Evolutionary conservation across 1,284 basidiomycete species (phyloP).

Genomic region (Ustilago sp.): DNA sequence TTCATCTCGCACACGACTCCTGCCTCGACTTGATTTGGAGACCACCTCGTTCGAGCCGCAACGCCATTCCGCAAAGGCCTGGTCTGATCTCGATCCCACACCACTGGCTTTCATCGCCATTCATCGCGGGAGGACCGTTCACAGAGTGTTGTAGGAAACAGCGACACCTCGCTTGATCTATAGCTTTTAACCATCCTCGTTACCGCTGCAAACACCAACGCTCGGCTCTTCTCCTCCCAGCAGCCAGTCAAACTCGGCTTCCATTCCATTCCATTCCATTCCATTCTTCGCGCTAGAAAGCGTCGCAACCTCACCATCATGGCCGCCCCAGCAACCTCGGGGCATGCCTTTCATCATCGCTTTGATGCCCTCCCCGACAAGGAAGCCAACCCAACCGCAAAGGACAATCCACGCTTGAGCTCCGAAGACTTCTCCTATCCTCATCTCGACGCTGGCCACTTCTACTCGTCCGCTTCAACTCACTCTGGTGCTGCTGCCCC

Average conservation of each 20-base stretch:
- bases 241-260: no score
- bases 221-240: background rate
- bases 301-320: conserved; percentile 14
- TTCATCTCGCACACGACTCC: background rate
- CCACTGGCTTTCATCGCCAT: background rate
- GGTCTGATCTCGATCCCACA: background rate
- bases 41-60: background rate
- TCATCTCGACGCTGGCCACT: conserved; percentile 44
- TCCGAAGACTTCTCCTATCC: conserved; percentile 39
- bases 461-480: conserved; percentile 37
- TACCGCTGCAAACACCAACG: background rate
- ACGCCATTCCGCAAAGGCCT: background rate
- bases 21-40: background rate
- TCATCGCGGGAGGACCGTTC: background rate
- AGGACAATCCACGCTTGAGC: conserved; percentile 6
- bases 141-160: background rate
- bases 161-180: background rate
- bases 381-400: background rate
- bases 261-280: background rate
- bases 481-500: conserved; percentile 11
- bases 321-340: conserved; percentile 38
- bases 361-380: conserved; percentile 32
- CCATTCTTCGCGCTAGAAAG: background rate
- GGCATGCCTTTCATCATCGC: conserved; percentile 45
- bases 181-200: background rate